Base-by-base conservation (phyloP, 352 stramenopile genomes). In the Aphanomyces euteiches region DNA sequence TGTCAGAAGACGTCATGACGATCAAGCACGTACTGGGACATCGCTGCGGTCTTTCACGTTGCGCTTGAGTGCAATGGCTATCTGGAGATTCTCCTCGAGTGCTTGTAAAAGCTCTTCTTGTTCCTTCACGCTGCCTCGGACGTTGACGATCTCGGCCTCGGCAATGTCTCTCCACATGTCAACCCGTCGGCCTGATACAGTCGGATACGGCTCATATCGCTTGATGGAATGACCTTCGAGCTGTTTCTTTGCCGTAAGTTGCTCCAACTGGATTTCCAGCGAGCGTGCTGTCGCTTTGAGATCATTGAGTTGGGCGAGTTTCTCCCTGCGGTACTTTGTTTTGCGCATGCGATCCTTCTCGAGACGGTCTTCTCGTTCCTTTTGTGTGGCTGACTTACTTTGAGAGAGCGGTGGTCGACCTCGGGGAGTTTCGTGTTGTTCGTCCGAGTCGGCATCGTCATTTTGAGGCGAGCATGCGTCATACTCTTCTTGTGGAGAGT, bases 271-370 rank as follows among this genome's bases (percentile, higher is more conserved):
- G 13, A 56, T 13, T 15, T 53, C 41, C 19, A 67, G 59, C 5
- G 43, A 13, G 40, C 43, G 28, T 15, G 59, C 59, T 36, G 39
- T 50, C 2, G n/a, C 8, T 15, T 67, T 67, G 41, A 67, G 59
- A 19, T 48, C 39, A 34, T 67, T n/a, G n/a, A 67, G 8, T 34
- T 67, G 39, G 40, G 59, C 59, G 19, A 67, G 10, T n/a, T 67
- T 67, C 17, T 67, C 38, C 41, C 56, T 48, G 40, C 59, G 59
- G 43, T 67, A 67, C 59, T 67, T 67, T 37, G 59, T 67, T 41
- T 67, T 67, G 4, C 59, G 59, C 59, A 56, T 7, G 40, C 59
- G 59, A 15, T 67, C 59, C 28, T 67, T 67, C 5, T 38, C 15
- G 17, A 67, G 43, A 15, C 59, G 59, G 10, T 19, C 38, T 56